Conservation (phyloP, 495 filamentous ascomycete genomes). For the Achaetomiella virescens region DNA sequence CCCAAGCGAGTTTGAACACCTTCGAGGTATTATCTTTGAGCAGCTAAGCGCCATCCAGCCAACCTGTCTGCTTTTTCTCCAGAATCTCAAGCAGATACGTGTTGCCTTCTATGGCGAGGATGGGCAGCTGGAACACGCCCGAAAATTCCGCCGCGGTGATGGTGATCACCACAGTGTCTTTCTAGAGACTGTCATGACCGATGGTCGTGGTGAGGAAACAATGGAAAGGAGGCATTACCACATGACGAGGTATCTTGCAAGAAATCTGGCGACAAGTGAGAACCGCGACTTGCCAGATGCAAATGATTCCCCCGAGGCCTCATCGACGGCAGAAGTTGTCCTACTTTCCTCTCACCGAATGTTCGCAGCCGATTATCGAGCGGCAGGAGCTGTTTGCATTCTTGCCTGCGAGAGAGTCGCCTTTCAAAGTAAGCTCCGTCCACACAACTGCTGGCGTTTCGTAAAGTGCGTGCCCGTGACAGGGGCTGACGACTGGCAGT, state of each 20-base stretch:
- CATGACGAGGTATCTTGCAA: constrained; percentile 15
- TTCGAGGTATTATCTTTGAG: too few species aligned
- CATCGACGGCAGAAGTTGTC: constrained; percentile 13
- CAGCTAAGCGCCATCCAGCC: too few species aligned
- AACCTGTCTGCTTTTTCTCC: too few species aligned
- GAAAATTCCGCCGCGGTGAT: too few species aligned
- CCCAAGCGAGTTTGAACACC: too few species aligned
- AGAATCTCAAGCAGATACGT: too few species aligned
- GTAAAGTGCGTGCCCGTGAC: too few species aligned
- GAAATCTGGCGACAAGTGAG: constrained; percentile 22
- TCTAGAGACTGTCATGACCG: too few species aligned
- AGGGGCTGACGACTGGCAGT: constrained; percentile 24
- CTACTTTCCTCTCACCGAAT: constrained; percentile 34
- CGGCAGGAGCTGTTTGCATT: constrained; percentile 34
- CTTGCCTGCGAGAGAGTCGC: constrained; percentile 30
- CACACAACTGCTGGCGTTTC: too few species aligned
- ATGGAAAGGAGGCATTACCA: constrained; percentile 18
- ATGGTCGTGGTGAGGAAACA: background rate
- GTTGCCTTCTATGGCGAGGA: too few species aligned
- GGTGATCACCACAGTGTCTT: too few species aligned
- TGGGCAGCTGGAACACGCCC: too few species aligned
- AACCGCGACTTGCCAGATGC: constrained; percentile 22
- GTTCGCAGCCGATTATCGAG: constrained; percentile 22
- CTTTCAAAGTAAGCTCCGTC: constrained; percentile 24
- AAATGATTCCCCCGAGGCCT: constrained; percentile 15